Percentiles rank a stretch among this genome's conserved stretches.
Conservation (phyloP, 73 alveolate species). For the Tetrahymena borealis region DNA sequence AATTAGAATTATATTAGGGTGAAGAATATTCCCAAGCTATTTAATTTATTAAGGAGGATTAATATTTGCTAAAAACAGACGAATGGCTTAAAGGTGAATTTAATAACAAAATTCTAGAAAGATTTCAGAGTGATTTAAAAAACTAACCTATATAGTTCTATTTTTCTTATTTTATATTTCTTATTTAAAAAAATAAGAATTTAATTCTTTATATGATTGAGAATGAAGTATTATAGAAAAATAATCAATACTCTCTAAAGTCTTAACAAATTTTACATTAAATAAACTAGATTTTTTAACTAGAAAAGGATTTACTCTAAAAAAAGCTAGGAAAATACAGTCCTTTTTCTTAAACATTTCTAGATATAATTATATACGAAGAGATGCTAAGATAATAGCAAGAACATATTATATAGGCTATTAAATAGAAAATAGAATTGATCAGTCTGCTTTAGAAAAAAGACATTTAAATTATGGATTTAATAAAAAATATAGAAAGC, state of each 20-base stretch:
- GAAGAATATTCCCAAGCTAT: too few relatives aligned
- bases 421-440: not conserved
- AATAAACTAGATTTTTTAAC: not conserved
- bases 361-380: not conserved
- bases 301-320: not conserved
- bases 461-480: not conserved
- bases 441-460: not conserved
- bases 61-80: not conserved
- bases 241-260: not conserved
- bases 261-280: not conserved
- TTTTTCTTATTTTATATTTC: not conserved
- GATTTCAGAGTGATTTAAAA: not conserved
- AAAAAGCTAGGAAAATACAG: not conserved
- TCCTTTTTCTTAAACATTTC: not conserved
- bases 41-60: not conserved
- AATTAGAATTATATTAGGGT: too few relatives aligned
- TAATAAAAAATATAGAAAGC: not conserved
- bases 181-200: not conserved
- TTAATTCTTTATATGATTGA: not conserved
- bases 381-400: not conserved
- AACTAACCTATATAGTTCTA: not conserved
- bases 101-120: not conserved
- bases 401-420: not conserved
- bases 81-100: not conserved
- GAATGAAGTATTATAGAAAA: not conserved